Evolutionary conservation across 2,329 filamentous ascomycete species (phyloP).

Genomic region (Leptographium lundbergii): DNA sequence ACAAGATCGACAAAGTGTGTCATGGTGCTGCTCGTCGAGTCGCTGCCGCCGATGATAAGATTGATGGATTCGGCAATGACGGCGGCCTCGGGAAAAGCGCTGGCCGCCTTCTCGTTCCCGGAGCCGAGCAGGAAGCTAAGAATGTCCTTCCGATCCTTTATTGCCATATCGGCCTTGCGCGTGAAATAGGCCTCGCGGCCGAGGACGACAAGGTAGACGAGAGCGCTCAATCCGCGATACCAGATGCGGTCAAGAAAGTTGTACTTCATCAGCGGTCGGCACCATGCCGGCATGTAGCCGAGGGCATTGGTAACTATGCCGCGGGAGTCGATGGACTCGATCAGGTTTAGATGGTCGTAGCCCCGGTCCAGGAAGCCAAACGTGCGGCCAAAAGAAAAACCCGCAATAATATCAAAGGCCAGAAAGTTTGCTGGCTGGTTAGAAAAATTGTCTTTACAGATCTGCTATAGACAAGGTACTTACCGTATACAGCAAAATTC

Average conservation of each 20-base stretch:
- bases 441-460: background rate
- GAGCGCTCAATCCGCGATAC: background rate
- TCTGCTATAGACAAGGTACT: background rate
- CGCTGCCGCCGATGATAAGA: background rate
- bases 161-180: background rate
- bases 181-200: background rate
- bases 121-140: background rate
- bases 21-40: background rate
- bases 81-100: background rate
- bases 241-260: background rate
- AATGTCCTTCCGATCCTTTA: background rate
- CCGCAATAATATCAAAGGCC: background rate
- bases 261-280: background rate
- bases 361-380: background rate
- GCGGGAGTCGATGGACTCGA: background rate
- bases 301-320: background rate
- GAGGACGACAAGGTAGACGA: background rate
- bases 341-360: background rate
- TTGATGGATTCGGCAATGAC: background rate
- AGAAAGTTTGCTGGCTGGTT: background rate
- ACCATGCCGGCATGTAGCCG: background rate
- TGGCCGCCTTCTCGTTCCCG: background rate
- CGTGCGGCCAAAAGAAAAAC: background rate
- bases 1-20: background rate
- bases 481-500: background rate